Evolutionary conservation across 2,329 filamentous ascomycete species (phyloP).

Genomic region (Dryadomyces quercivorus): DNA sequence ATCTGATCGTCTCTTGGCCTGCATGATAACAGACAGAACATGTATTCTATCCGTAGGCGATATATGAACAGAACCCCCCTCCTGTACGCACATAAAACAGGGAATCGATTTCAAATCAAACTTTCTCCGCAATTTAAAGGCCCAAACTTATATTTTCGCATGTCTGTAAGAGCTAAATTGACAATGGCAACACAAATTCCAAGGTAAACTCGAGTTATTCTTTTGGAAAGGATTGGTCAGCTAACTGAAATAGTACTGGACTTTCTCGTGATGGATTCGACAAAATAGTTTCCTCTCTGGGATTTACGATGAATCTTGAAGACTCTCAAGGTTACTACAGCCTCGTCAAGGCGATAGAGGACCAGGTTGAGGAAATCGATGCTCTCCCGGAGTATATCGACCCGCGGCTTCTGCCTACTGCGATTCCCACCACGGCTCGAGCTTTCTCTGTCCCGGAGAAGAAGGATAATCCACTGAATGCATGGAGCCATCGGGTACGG

Average conservation of each 20-base stretch:
- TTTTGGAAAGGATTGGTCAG: neutral
- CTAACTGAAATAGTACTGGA: neutral
- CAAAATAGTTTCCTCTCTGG: slow-evolving; percentile 6
- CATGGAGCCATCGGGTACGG: slow-evolving; percentile 18
- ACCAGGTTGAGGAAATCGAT: slow-evolving; percentile 15
- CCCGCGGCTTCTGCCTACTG: slow-evolving; percentile 12
- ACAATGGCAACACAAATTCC: too few species aligned
- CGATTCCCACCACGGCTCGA: slow-evolving; percentile 7
- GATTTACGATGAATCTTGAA: slow-evolving; percentile 10
- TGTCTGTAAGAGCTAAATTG: too few species aligned
- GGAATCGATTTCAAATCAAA: too few species aligned
- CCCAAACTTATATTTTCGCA: too few species aligned
- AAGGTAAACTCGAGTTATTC: neutral
- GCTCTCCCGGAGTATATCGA: slow-evolving; percentile 17
- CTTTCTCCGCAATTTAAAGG: too few species aligned
- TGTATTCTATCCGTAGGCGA: too few species aligned
- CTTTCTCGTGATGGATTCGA: slow-evolving; percentile 10
- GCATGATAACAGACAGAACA: too few species aligned
- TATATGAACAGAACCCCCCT: too few species aligned
- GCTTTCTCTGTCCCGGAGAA: slow-evolving; percentile 13
- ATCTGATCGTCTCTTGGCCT: too few species aligned
- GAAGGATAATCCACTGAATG: slow-evolving; percentile 20
- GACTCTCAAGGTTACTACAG: slow-evolving; percentile 18
- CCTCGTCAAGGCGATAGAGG: slow-evolving; percentile 17
- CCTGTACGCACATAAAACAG: too few species aligned